A percentile compares a stretch with the other conserved stretches of the same genome.
phyloP scores from a whole-genome alignment of 768 basidiomycete species.

The Ephemerocybe angulata region DNA sequence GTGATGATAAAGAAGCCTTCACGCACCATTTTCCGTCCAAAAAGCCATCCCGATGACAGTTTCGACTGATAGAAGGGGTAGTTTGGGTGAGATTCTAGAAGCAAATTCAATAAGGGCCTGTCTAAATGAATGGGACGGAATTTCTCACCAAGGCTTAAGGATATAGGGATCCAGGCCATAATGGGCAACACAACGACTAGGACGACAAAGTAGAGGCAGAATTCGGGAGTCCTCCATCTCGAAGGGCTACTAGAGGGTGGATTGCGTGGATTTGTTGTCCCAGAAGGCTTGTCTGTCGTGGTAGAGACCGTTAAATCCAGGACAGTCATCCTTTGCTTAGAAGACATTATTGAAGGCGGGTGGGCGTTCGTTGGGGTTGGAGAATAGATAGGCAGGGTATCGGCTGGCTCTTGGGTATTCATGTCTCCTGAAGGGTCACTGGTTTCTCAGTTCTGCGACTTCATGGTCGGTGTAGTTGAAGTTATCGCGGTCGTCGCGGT shows the following conservation, averaged over 20 bases:
- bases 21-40: conserved; percentile 51
- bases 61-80: conserved; percentile 54
- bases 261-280: conserved; percentile 1
- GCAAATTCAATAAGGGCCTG: conserved; percentile 5
- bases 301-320: conserved; percentile 5
- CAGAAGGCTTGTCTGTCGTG: not conserved
- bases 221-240: conserved; percentile 81
- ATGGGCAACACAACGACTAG: conserved; percentile 59
- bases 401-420: not conserved
- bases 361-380: not conserved
- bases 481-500: not conserved
- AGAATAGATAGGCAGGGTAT: conserved; percentile 3
- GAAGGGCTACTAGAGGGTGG: conserved; percentile 34
- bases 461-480: not conserved
- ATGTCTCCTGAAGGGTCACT: not conserved
- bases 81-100: conserved; percentile 64
- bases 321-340: conserved; percentile 6
- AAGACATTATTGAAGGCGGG: not conserved
- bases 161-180: conserved; percentile 75
- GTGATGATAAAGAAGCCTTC: not conserved
- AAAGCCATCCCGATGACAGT: conserved; percentile 77
- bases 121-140: not conserved
- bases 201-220: conserved; percentile 67
- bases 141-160: conserved; percentile 71
- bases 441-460: not conserved